A percentile compares a stretch with the other conserved stretches of the same genome.
Conservation (phyloP, 352 stramenopile genomes). For the Phytophthora macrochlamydospora region DNA sequence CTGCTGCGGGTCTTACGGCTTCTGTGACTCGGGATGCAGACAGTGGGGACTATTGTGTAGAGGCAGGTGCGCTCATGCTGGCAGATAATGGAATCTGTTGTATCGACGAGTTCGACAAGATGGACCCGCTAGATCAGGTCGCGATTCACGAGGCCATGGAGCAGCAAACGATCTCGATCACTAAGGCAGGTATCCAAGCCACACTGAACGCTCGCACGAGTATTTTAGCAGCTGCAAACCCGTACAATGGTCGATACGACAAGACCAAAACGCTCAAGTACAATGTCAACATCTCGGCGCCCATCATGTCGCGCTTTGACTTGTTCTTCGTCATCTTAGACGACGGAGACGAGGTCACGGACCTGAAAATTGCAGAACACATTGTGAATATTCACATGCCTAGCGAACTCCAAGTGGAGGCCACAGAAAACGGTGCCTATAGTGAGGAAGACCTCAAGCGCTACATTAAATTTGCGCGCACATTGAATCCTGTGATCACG, state of each 20-base stretch:
- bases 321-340: conserved; percentile 99
- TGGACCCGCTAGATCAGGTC: conserved; percentile 97
- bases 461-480: conserved; percentile 94
- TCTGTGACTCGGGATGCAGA: conserved; percentile 95
- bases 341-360: conserved; percentile 95
- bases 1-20: conserved; percentile 97
- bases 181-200: conserved; percentile 99
- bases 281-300: conserved; percentile 92
- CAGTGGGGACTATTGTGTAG: conserved; percentile 92
- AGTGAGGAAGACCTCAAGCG: conserved; percentile 91
- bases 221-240: conserved; percentile 99
- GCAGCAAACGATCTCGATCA: conserved; percentile 99
- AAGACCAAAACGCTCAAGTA: conserved; percentile 91
- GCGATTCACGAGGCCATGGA: conserved; percentile 99
- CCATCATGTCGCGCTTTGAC: conserved; percentile 99
- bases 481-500: conserved; percentile 59
- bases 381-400: conserved; percentile 97
- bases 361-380: conserved; percentile 96
- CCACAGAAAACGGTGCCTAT: conserved; percentile 44
- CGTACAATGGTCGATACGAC: conserved; percentile 95
- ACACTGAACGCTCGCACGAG: conserved; percentile 99
- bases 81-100: conserved; percentile 99
- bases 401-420: conserved; percentile 48
- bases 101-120: conserved; percentile 99
- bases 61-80: conserved; percentile 97